A percentile compares a stretch with the other conserved stretches of the same genome.
Conservation (phyloP, 129 eudicot genomes). For the Rutidosis leptorrhynchoides region DNA sequence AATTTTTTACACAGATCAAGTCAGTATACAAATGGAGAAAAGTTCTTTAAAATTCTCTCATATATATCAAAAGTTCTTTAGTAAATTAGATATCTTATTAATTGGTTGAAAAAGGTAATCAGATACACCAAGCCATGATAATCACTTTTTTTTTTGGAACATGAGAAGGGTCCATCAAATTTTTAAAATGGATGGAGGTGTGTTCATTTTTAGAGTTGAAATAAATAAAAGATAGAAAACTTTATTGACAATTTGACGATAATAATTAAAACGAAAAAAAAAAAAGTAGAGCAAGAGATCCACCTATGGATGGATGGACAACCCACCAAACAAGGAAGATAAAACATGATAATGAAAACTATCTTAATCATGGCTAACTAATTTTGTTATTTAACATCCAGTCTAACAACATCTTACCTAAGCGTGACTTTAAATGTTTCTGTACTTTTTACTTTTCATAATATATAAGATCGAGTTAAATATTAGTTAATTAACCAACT, state of each 20-base stretch:
- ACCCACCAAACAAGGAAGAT: conserved; percentile 36
- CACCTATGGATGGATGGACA: conserved; percentile 32
- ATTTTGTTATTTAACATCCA: conserved; percentile 27
- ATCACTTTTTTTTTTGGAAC: background rate
- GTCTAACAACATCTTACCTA: conserved; percentile 36
- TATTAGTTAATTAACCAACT: too few species aligned
- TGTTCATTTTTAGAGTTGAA: conserved; percentile 24
- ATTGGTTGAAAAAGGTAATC: background rate
- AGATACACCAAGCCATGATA: background rate
- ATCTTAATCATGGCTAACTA: conserved; percentile 37
- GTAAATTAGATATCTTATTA: background rate
- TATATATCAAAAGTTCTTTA: too few species aligned
- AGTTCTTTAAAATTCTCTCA: too few species aligned
- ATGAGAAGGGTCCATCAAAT: conserved; percentile 22
- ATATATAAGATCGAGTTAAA: background rate
- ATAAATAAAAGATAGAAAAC: conserved; percentile 8
- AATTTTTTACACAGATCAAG: too few species aligned
- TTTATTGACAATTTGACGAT: background rate
- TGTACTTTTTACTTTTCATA: background rate
- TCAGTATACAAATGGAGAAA: too few species aligned
- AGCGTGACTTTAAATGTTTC: conserved; percentile 21
- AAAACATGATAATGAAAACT: conserved; percentile 30
- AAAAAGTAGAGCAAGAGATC: conserved; percentile 17
- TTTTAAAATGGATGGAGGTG: conserved; percentile 20
- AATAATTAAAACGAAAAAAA: conserved; percentile 6